These are phyloP conservation scores for Neopestalotiopsis clavispora DNA, from an alignment of 2,329 filamentous ascomycete species.

Conservation along the genomic window DNA sequence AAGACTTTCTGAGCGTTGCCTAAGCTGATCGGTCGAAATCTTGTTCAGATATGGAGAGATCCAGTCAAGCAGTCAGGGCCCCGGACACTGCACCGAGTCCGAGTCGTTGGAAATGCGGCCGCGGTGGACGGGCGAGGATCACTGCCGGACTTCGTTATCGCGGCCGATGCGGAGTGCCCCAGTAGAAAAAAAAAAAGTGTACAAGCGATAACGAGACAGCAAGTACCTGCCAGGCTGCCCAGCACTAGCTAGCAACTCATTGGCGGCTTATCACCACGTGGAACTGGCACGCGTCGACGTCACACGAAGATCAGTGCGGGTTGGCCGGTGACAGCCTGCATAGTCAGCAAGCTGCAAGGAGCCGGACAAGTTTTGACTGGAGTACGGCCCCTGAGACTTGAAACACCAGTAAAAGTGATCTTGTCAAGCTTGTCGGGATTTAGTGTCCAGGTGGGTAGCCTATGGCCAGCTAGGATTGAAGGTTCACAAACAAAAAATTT, in stretches of 20 bases:
- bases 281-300: slow-evolving; percentile 11
- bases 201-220: not conserved
- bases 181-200: not conserved
- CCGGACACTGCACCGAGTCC: not conserved
- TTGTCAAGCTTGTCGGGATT: not conserved
- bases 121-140: slow-evolving; percentile 6
- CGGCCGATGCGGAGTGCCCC: slow-evolving; percentile 11
- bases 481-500: not conserved
- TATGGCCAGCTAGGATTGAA: not conserved
- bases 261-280: slow-evolving; percentile 19
- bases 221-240: not conserved
- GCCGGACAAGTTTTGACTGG: not conserved
- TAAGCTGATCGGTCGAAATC: slow-evolving; percentile 8
- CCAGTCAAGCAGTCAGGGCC: no score
- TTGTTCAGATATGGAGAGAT: slow-evolving; percentile 8
- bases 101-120: slow-evolving; percentile 4
- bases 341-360: not conserved
- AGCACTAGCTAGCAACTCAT: not conserved
- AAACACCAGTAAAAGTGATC: not conserved
- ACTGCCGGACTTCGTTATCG: slow-evolving; percentile 16
- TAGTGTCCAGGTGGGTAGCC: not conserved
- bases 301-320: slow-evolving; percentile 6
- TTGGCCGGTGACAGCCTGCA: not conserved
- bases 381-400: not conserved
- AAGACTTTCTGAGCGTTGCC: not conserved